Percentiles rank a stretch among this genome's conserved stretches.
phyloP scores from a whole-genome alignment of 805 yeast genomes.

The Pichia deserticola region DNA sequence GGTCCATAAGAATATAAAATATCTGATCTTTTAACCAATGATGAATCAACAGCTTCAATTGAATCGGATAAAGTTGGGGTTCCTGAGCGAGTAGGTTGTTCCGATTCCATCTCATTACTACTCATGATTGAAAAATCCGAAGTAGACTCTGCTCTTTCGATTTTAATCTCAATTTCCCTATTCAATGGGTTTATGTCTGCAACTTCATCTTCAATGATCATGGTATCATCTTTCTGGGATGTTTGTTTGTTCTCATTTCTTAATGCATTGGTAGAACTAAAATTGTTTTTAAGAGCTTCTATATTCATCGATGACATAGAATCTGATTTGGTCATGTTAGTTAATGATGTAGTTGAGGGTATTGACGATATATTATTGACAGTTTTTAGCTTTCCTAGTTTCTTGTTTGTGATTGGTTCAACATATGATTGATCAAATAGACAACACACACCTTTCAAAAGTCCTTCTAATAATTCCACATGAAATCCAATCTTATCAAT shows the following conservation, averaged over 20 bases:
- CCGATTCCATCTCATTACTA: conserved; percentile 24
- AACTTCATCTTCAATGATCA: conserved; percentile 1
- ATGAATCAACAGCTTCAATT: conserved; percentile 37
- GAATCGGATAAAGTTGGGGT: conserved; percentile 29
- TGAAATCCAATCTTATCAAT: conserved; percentile 20
- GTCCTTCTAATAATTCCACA: conserved; percentile 21
- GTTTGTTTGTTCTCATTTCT: neutral
- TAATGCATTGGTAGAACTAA: neutral
- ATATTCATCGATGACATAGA: neutral
- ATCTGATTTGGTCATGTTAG: conserved; percentile 6
- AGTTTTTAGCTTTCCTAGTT: conserved; percentile 1
- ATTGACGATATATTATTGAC: conserved; percentile 6
- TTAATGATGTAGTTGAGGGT: conserved; percentile 19
- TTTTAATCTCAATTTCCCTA: conserved; percentile 9
- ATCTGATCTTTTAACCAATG: conserved; percentile 26
- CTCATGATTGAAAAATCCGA: conserved; percentile 17
- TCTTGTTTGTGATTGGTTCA: conserved; percentile 6
- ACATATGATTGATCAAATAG: conserved; percentile 63
- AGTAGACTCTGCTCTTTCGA: conserved; percentile 9
- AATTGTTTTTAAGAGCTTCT: conserved; percentile 6
- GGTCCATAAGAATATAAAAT: conserved; percentile 25
- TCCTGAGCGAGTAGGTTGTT: conserved; percentile 23
- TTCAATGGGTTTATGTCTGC: conserved; percentile 15
- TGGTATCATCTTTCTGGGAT: conserved; percentile 1
- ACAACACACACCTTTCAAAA: conserved; percentile 59